Conservation (phyloP, 2,329 filamentous ascomycete species). For the Aureobasidium vineae region DNA sequence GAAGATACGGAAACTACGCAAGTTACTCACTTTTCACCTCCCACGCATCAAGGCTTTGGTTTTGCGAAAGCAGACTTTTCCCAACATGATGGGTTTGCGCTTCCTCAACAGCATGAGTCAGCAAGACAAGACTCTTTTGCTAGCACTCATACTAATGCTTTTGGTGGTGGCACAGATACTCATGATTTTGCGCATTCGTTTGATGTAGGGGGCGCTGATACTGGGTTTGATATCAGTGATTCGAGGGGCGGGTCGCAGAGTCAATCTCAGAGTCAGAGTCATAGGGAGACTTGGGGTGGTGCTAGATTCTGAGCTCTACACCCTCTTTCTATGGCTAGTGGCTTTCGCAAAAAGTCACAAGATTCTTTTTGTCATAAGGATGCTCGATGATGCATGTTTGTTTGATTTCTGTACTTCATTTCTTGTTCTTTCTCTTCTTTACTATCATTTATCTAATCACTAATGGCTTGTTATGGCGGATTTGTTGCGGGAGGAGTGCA, state of each 20-base stretch:
- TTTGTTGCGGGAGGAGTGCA: background rate
- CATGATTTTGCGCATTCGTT: conserved; percentile 10
- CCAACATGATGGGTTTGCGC: background rate
- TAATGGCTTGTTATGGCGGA: background rate
- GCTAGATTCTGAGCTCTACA: background rate
- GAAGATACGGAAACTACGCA: conserved; percentile 1
- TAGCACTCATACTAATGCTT: background rate
- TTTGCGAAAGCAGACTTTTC: background rate
- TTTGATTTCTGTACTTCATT: background rate
- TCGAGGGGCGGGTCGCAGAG: background rate
- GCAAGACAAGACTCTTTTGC: background rate
- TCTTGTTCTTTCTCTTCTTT: background rate
- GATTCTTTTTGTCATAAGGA: background rate
- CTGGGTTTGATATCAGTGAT: background rate
- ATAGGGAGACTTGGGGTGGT: conserved; percentile 1
- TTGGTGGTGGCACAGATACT: background rate
- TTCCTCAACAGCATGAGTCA: background rate
- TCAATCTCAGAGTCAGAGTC: background rate
- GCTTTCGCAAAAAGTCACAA: background rate
- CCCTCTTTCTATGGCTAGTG: too few relatives aligned
- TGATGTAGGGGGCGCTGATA: background rate
- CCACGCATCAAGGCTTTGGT: background rate
- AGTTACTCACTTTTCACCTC: background rate
- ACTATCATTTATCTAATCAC: background rate
- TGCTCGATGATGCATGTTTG: background rate